These are phyloP conservation scores for Mycena polygramma DNA, from an alignment of 768 basidiomycete species.

Conservation along the genomic window DNA sequence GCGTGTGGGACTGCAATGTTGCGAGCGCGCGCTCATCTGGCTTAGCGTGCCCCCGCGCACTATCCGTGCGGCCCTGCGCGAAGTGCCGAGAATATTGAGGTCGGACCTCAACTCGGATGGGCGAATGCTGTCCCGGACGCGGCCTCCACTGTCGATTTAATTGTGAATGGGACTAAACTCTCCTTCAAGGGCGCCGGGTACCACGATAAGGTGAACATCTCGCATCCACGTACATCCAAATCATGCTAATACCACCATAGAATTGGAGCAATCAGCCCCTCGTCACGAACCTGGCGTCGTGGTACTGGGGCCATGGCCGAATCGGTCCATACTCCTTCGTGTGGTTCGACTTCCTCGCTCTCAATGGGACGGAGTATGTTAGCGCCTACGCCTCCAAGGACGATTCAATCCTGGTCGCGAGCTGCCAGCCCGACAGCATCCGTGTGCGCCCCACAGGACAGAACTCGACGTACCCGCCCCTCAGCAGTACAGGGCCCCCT, in stretches of 20 bases:
- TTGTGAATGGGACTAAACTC: slow-evolving; percentile 22
- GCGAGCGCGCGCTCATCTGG: too few relatives aligned
- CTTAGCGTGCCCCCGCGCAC: slow-evolving; percentile 32
- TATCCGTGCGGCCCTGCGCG: slow-evolving; percentile 30
- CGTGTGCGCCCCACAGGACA: slow-evolving; percentile 5
- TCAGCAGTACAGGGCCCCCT: slow-evolving; percentile 8
- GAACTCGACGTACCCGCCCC: slow-evolving; percentile 21
- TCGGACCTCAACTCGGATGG: slow-evolving; percentile 36
- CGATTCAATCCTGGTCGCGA: slow-evolving; percentile 18
- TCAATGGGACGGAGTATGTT: slow-evolving; percentile 23
- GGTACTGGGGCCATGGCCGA: slow-evolving; percentile 39
- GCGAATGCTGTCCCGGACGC: slow-evolving; percentile 39
- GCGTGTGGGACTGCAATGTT: background rate
- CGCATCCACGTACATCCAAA: background rate
- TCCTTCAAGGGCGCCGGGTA: slow-evolving; percentile 31
- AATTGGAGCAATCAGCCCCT: slow-evolving; percentile 37
- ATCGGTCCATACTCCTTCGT: slow-evolving; percentile 40
- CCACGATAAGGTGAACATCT: slow-evolving; percentile 29
- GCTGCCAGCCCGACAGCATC: slow-evolving; percentile 16
- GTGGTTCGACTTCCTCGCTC: slow-evolving; percentile 33
- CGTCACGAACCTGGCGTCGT: slow-evolving; percentile 21
- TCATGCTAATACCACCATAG: slow-evolving; percentile 9
- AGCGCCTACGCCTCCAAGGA: slow-evolving; percentile 34
- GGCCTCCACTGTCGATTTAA: slow-evolving; percentile 27
- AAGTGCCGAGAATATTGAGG: slow-evolving; percentile 26